These are phyloP conservation scores for Paecilomyces formosus DNA, from an alignment of 2,329 filamentous ascomycete species.

Conservation along the genomic window DNA sequence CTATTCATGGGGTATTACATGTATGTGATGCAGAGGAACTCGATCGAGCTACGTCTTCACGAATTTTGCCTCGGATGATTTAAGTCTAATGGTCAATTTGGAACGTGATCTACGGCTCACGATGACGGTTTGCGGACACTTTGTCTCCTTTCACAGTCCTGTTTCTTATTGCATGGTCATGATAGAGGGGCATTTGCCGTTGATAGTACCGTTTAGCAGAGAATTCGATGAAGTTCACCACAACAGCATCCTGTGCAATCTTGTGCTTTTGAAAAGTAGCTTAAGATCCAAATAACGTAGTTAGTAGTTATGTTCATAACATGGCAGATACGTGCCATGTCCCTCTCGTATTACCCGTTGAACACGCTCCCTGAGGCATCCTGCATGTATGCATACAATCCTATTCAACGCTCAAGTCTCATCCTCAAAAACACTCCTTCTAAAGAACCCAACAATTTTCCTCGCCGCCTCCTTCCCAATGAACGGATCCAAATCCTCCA, in stretches of 20 bases:
- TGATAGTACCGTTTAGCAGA: not conserved
- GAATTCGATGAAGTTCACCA: not conserved
- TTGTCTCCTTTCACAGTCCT: not conserved
- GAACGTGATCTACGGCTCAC: not conserved
- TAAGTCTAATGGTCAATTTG: not conserved
- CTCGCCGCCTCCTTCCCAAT: slow-evolving; percentile 72
- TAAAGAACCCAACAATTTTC: slow-evolving; percentile 76
- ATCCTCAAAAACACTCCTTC: slow-evolving; percentile 51
- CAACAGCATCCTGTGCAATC: not conserved
- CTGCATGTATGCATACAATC: not conserved
- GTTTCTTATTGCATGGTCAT: not conserved
- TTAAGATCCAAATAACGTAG: not conserved
- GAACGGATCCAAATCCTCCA: slow-evolving; percentile 61
- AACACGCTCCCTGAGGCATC: not conserved
- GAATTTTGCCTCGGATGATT: not conserved
- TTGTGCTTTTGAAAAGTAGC: not conserved
- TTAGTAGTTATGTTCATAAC: not conserved
- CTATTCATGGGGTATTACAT: not conserved
- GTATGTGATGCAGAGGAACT: not conserved
- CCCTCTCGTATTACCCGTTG: not conserved
- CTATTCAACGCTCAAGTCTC: not conserved
- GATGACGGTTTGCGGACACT: not conserved
- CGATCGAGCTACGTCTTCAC: not conserved
- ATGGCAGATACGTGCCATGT: not conserved
- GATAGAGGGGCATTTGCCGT: not conserved